Evolutionary conservation across 345 rosid genomes (phyloP), one percentile per base, ranked within the genome.

Genomic region (Clausena lansium): DNA sequence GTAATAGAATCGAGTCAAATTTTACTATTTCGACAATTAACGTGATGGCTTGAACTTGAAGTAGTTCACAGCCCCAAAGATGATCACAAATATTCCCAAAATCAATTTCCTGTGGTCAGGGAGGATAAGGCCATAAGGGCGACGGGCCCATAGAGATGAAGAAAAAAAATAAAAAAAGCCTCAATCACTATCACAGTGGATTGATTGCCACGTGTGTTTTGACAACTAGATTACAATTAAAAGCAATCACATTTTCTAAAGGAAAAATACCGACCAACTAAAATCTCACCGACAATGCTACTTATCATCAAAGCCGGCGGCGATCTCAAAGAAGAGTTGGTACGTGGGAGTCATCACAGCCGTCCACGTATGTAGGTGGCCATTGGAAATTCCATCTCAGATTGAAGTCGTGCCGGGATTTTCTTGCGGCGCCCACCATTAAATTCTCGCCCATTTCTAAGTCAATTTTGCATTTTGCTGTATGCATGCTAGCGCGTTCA

Each of bases 341-440:
- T 24, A 67, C 58, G 32, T 75, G 71, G 74, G 39, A 1, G 2
- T 1, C 68, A 77, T 75, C 45, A 1, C 0, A 0, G 0, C 35
- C 63, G 32, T 19, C 36, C 71, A 4, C 33, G 58, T 84, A 41
- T 10, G 15, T 1, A 10, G 84, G 63, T 0, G 6, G 20, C 30
- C 28, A 25, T n/a, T 7, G 20, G 30, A 24, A 47, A 69, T 71
- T 76, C 75, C 11, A 58, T 20, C 27, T 39, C n/a, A 60, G 35
- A 57, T 57, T 10, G 24, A 30, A 36, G 74, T 9, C 83, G 83
- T 81, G 84, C 69, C 5, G 70, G 64, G 69, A 62, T 80, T 76
- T 59, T 15, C 59, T 35, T 64, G 78, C 75, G 83, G 86, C 83
- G 70, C 62, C 60, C 58, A 28, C 78, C 38, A 41, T 66, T 45